phyloP scores from a whole-genome alignment of 208 protist genomes.

The Acanthamoeba lenticulata region DNA sequence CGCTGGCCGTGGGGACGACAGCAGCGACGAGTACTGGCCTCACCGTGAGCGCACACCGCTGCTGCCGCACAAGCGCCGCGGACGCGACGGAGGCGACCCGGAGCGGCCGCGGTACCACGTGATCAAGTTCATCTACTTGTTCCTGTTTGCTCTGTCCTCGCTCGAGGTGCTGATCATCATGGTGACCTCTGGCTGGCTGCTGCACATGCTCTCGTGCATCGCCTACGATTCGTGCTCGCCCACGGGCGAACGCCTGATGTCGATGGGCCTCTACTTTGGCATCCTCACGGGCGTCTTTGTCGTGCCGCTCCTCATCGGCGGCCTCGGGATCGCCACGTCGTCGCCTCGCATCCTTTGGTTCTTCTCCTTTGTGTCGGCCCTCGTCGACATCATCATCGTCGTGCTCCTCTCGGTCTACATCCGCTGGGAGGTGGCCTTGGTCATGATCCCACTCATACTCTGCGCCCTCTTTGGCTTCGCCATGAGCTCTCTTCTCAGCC shows the following conservation, averaged over 20 bases:
- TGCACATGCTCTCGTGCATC: slow-evolving; percentile 52
- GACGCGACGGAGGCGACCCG: neutral
- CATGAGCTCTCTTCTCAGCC: neutral
- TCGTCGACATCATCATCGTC: neutral
- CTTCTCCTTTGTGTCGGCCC: neutral
- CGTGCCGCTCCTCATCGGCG: slow-evolving; percentile 10
- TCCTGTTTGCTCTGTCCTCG: neutral
- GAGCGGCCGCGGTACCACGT: neutral
- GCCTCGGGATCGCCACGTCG: neutral
- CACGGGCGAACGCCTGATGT: neutral
- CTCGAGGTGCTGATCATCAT: slow-evolving; percentile 3
- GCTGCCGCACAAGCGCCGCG: neutral
- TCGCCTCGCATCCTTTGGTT: slow-evolving; percentile 26
- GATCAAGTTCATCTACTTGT: slow-evolving; percentile 29
- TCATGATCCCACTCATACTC: neutral
- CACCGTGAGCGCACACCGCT: neutral
- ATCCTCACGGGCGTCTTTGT: neutral
- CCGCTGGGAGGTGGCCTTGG: neutral
- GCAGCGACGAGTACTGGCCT: neutral
- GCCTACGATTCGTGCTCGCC: neutral
- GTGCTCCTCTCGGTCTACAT: neutral
- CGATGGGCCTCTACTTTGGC: slow-evolving; percentile 1
- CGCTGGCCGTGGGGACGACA: neutral
- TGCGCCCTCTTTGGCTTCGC: neutral
- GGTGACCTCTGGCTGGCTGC: neutral